phyloP scores from a whole-genome alignment of 805 yeast genomes.

The Pichia pseudocactophila region DNA sequence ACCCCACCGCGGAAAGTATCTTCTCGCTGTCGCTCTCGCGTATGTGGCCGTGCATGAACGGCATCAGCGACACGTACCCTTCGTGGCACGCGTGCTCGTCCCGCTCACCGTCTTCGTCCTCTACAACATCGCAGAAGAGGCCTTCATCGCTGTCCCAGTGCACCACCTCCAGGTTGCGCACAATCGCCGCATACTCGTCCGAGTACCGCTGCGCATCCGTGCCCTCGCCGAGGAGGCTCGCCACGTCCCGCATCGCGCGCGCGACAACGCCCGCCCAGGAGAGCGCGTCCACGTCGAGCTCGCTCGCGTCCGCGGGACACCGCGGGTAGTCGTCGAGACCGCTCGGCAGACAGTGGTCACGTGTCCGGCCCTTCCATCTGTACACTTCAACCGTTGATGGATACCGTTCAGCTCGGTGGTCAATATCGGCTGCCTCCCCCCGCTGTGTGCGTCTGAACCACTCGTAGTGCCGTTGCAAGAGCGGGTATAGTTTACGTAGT shows the following conservation, averaged over 20 bases:
- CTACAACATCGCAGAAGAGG: conserved; percentile 76
- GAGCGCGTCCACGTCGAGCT: conserved; percentile 79
- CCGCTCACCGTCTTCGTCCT: conserved; percentile 60
- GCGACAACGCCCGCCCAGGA: conserved; percentile 96
- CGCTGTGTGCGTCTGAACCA: conserved; percentile 79
- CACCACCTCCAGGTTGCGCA: conserved; percentile 54
- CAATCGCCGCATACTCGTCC: conserved; percentile 45
- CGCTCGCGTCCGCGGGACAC: conserved; percentile 78
- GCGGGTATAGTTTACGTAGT: conserved; percentile 49
- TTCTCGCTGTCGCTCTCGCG: conserved; percentile 35
- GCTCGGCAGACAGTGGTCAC: conserved; percentile 78
- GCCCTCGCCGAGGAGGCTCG: conserved; percentile 46
- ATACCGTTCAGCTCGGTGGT: conserved; percentile 38
- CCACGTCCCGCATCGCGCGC: conserved; percentile 65
- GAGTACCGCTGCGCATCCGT: conserved; percentile 52
- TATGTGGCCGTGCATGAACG: conserved; percentile 67
- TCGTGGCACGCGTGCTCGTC: conserved; percentile 67
- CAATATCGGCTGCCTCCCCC: conserved; percentile 62
- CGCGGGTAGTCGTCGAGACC: conserved; percentile 96
- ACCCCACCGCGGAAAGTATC: conserved; percentile 43
- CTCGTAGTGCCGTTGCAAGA: conserved; percentile 62
- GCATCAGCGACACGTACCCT: conserved; percentile 83
- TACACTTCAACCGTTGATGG: conserved; percentile 54
- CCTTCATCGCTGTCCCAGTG: conserved; percentile 71
- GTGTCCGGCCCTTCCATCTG: conserved; percentile 90